These are phyloP conservation scores for Mollisia scopiformis DNA, from an alignment of 2,329 filamentous ascomycete species.

Conservation along the genomic window DNA sequence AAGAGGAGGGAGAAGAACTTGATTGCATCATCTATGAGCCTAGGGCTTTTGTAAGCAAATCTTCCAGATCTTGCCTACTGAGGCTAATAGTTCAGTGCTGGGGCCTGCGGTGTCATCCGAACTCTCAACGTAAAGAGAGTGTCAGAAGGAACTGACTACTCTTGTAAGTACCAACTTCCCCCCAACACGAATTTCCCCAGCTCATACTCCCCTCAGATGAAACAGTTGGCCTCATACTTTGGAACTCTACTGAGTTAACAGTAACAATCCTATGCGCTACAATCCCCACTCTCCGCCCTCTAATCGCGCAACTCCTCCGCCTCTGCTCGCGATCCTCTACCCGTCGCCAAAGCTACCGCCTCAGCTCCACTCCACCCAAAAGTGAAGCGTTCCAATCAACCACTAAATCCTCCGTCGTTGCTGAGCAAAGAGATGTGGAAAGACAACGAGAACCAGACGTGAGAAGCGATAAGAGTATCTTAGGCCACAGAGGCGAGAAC, in stretches of 20 bases:
- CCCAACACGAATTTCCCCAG: not conserved
- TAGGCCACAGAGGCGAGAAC: not conserved
- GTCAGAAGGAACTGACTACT: not conserved
- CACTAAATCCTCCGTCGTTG: not conserved
- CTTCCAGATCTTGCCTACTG: not conserved
- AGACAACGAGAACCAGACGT: no score
- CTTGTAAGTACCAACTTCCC: not conserved
- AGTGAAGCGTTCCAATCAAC: not conserved
- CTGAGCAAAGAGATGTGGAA: not conserved
- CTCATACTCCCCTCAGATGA: conserved; percentile 10
- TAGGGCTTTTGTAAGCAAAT: conserved; percentile 37
- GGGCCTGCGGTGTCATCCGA: not conserved
- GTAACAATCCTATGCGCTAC: conserved; percentile 37
- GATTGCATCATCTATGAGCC: conserved; percentile 41
- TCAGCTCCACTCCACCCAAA: not conserved
- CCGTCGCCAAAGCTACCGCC: not conserved
- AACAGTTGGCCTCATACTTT: conserved; percentile 45
- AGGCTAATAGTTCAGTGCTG: not conserved
- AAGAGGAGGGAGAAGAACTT: conserved; percentile 41
- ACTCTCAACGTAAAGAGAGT: not conserved
- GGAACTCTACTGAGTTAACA: conserved; percentile 43
- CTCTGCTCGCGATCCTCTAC: not conserved
- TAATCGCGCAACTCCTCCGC: conserved; percentile 21
- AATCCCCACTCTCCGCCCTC: conserved; percentile 34
- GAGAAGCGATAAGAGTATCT: not conserved